Conservation (phyloP, 805 yeast species). For the Candida suzukii region DNA sequence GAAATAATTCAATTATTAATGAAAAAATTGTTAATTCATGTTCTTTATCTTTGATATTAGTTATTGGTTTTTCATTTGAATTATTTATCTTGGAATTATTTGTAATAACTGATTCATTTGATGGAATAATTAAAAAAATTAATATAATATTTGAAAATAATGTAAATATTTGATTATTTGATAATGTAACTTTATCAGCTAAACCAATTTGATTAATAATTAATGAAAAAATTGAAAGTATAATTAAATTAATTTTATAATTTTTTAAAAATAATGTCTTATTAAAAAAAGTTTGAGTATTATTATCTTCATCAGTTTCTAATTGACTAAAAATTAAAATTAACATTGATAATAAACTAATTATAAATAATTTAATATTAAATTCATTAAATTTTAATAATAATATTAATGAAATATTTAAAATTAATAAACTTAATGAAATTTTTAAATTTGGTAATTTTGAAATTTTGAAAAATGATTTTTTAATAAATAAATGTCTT, state of each 20-base stretch:
- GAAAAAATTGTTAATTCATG: constrained; percentile 1
- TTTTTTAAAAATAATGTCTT: constrained; percentile 14
- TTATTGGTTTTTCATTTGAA: neutral
- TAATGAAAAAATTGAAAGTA: constrained; percentile 12
- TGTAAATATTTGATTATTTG: neutral
- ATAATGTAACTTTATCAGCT: neutral
- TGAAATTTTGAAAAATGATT: neutral
- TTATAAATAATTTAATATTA: constrained; percentile 22
- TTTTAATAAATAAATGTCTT: neutral
- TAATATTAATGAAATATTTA: constrained; percentile 7
- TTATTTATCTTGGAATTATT: no score
- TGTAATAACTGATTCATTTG: constrained; percentile 1
- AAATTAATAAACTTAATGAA: neutral
- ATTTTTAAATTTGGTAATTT: constrained; percentile 1
- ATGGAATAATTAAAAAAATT: constrained; percentile 9
- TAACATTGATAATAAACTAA: constrained; percentile 22
- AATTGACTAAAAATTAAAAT: constrained; percentile 23
- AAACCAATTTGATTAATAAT: neutral
- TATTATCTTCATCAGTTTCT: constrained; percentile 12
- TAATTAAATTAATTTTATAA: constrained; percentile 16
- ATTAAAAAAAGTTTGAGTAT: constrained; percentile 14
- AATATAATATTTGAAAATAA: constrained; percentile 8
- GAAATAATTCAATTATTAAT: constrained; percentile 28
- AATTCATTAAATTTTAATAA: constrained; percentile 9
- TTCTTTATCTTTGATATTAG: neutral